Base-by-base conservation (phyloP, 805 yeast genomes). In the Candida krabiensis region DNA sequence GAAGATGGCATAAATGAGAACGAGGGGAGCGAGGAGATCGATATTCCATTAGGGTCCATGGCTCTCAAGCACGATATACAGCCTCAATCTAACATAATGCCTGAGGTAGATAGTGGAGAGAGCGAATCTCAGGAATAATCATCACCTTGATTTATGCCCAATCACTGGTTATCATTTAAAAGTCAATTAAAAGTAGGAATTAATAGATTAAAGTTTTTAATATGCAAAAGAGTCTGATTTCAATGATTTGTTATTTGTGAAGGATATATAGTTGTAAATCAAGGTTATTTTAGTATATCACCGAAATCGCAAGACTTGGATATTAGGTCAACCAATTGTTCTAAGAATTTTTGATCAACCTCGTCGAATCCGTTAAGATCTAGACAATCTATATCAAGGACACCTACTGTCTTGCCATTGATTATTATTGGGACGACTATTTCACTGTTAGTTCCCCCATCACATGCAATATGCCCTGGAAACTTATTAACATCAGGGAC, bases 401-500 rank as follows among this genome's bases (percentile, higher is more conserved):
- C 97, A 5, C 93, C 98, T 14, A 75, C 52, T 1, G 80, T 64
- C 12, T 53, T 53, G 2, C 71, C 75, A 3, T 64, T 61, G 11
- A 40, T 42, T 2, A 61, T 24, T 5, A 90, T 76, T 0, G 98
- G 98, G 2, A 91, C 90, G 15, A 93, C 98, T 21, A 91, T 85
- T 57, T 91, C 99, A 59, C 96, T 85, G 46, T 83, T 75, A 0
- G 98, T 91, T 41, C 82, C 96, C 0, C 96, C 96, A 64, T 93
- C 99, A 64, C 99, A 91, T 0, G 98, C 98, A 47, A 91, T 93
- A 58, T 91, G 98, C 1, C 95, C 95, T 0, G 96, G 95, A 52
- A 79, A 88, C 49, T 74, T 59, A 15, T 83, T 70, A 2, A 91
- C 98, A 58, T 91, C 77, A 1, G 73, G 69, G 9, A 91, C 96